Base-by-base conservation (phyloP, 2,329 filamentous ascomycete species). In the Colletotrichum lentis region DNA sequence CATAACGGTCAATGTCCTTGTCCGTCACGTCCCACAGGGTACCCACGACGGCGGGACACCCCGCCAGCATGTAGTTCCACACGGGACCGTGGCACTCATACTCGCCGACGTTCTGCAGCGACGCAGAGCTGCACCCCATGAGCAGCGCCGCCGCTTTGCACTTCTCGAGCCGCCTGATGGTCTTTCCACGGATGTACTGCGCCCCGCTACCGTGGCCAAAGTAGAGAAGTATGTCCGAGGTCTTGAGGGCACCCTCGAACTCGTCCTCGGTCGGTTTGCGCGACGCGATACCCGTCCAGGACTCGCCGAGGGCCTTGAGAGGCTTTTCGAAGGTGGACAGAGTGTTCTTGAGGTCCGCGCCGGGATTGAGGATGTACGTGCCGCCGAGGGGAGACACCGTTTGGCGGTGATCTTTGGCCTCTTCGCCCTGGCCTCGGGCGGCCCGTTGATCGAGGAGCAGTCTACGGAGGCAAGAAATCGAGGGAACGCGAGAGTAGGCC, bases 1-100 rank as follows among this genome's bases (percentile, higher is more conserved):
- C 92, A 77, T 97, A 97, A 20, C 94, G 91, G 81, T 99, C 96
- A 77, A 97, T 97, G 77, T 99, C 96, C 74, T 92, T 92, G 77
- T 99, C 96, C 11, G 96, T 99, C 57, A 99, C 96, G 78, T 99
- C 96, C 96, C 96, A 99, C 44, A 99, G 83, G 18, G 94, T 97
- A 53, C 94, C 96, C 2, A 98, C 89, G 11, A 98, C 88, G 0
- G 95, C 94, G 3, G 93, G 94, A 73, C 87, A 89, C 1, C 93
- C 95, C 0, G 94, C 94, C 72, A 95, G 89, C 80, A 99, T 89
- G 80, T 98, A 98, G 73, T 94, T 94, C 81, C 94, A 89, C 27
- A 96, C 92, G 64, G 95, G 93, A 1, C 96, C 95, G 73, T 92
- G 91, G n/a, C 91, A 90, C 77, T 98, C 94, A 74, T 97, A 97